Base-by-base conservation (phyloP, 805 yeast genomes). In the Aciculoconidium aculeatum region DNA sequence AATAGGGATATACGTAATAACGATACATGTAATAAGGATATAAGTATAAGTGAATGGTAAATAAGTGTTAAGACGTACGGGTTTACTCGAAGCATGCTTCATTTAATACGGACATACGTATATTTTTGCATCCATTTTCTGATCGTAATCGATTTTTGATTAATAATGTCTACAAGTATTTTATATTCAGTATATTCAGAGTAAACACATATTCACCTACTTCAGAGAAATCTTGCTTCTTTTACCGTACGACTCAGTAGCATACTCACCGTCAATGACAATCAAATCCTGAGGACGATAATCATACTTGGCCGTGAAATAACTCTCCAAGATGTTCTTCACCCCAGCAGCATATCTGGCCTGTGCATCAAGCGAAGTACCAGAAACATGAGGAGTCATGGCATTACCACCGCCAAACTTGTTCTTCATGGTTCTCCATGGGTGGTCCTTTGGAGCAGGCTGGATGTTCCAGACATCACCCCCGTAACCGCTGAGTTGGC, bases 381-480 rank as follows among this genome's bases (percentile, higher is more conserved):
- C 92, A 31, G 84, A 75, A 43, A 77, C 72, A 51, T 81, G 92
- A 12, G 88, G 87, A 29, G 86, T 79, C 90, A 82, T 80, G 31
- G 88, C 90, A 45, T 83, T 82, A 41, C 90, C 90, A 20, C 74
- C 82, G 35, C 80, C 80, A 41, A 66, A 71, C 47, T 70, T 61
- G 70, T 80, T 79, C 27, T 61, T 50, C 76, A 80, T 71, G 7
- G 64, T 32, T 66, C 86, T 69, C 92, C 92, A 82, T 41, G 87
- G 87, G 49, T 80, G 87, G 53, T 68, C 69, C 31, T 63, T 60
- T 40, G 87, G 86, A 15, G 90, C 83, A 23, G 94, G 94, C 57
- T 82, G 94, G n/a, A 79, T 80, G 63, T 48, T 70, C 86, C 90
- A 81, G 30, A 82, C 92, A 55, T 82, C 92, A 44, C 90, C 92